phyloP scores from a whole-genome alignment of 1,284 basidiomycete species.

The Psilocybe mexicana region DNA sequence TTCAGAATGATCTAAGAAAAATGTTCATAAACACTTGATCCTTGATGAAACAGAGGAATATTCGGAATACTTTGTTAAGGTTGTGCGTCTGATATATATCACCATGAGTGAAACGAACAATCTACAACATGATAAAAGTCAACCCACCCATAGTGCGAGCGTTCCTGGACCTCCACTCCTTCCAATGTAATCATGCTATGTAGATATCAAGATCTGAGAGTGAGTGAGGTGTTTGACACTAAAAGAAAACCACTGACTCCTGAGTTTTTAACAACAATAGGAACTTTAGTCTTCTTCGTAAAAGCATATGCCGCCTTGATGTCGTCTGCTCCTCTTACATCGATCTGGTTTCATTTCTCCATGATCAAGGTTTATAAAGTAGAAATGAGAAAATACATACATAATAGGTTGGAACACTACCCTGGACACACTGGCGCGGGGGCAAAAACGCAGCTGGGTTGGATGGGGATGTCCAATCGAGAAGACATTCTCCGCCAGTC shows the following conservation, averaged over 20 bases:
- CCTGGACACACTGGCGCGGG: slow-evolving; percentile 33
- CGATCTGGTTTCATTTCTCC: slow-evolving; percentile 35
- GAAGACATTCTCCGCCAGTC: slow-evolving; percentile 35
- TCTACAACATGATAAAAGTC: neutral
- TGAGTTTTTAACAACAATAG: slow-evolving; percentile 50
- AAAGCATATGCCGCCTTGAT: slow-evolving; percentile 44
- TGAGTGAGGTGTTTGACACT: neutral
- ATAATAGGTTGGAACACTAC: slow-evolving; percentile 42
- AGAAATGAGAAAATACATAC: slow-evolving; percentile 27
- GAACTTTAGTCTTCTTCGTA: slow-evolving; percentile 37
- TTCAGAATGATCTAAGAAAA: slow-evolving; percentile 33
- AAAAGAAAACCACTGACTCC: slow-evolving; percentile 35
- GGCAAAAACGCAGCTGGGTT: slow-evolving; percentile 27
- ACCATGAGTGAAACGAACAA: neutral
- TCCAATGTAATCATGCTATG: slow-evolving; percentile 47
- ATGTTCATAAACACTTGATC: neutral
- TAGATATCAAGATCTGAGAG: neutral
- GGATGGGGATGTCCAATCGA: slow-evolving; percentile 30
- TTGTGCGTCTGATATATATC: slow-evolving; percentile 37
- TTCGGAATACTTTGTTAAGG: slow-evolving; percentile 33
- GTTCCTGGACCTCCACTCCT: slow-evolving; percentile 43
- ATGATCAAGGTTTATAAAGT: neutral
- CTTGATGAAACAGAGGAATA: neutral
- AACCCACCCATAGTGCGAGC: slow-evolving; percentile 42
- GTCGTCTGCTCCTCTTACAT: slow-evolving; percentile 39